Conservation (phyloP, 257 asterid species). For the Primulina eburnea region DNA sequence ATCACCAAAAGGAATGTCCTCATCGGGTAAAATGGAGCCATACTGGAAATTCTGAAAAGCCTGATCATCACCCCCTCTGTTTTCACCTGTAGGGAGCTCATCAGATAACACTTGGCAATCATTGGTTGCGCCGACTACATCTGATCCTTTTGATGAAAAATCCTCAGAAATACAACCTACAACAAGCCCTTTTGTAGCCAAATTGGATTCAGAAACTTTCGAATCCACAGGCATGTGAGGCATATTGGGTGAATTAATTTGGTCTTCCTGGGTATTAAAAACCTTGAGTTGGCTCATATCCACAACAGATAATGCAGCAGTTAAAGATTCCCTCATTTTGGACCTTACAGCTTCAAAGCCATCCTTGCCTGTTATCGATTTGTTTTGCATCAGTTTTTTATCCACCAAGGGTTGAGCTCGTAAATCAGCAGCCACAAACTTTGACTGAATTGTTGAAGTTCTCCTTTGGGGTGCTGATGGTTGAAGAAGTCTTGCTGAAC, state of each 20-base stretch:
- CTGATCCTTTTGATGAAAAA: background rate
- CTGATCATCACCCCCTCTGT: conserved; percentile 35
- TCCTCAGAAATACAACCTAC: background rate
- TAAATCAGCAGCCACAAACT: conserved; percentile 12
- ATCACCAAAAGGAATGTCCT: conserved; percentile 64
- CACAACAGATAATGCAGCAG: conserved; percentile 69
- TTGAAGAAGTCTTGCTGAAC: conserved; percentile 33
- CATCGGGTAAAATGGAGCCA: conserved; percentile 55
- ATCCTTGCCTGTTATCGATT: conserved; percentile 28
- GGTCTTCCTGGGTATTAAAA: conserved; percentile 35
- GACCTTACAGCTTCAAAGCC: conserved; percentile 67
- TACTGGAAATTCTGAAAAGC: conserved; percentile 50
- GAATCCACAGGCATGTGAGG: conserved; percentile 30
- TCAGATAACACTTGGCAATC: conserved; percentile 37
- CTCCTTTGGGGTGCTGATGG: conserved; percentile 35
- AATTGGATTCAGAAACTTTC: conserved; percentile 35
- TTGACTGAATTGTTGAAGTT: conserved; percentile 40
- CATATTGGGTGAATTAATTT: conserved; percentile 13
- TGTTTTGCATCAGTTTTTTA: conserved; percentile 40
- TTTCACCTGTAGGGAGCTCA: conserved; percentile 40
- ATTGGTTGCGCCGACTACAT: conserved; percentile 26
- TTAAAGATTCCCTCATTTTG: conserved; percentile 90
- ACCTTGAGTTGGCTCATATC: conserved; percentile 37
- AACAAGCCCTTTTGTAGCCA: background rate
- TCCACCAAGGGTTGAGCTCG: background rate